Base-by-base conservation (phyloP, 2,329 filamentous ascomycete species). In the Pseudogymnoascus sp. region DNA sequence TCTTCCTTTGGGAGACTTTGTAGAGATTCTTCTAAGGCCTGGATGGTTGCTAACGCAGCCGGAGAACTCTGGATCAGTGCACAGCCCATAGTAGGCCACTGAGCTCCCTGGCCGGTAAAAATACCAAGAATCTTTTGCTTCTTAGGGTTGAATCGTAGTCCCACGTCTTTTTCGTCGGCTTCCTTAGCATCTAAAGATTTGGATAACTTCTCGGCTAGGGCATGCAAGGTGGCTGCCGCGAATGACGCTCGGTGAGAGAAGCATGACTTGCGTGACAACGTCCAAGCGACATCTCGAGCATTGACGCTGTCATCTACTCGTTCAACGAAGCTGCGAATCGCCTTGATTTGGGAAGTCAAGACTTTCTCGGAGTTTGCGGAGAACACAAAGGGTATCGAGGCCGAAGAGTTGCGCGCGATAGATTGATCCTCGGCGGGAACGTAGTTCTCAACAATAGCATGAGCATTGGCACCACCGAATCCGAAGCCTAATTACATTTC, bases 391-490 rank as follows among this genome's bases (percentile, higher is more conserved):
- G 64, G 61, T 16, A 62, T 31, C 10, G 63, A 16, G 16, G 40
- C 3, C 21, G 23, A 16, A 6, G 40, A 23, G 16, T 37, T 71
- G 35, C 72, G 69, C 62, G 68, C 68, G 3, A 79, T 73, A 2
- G 71, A 71, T 65, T 79, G 77, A 3, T 75, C 75, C 64, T 23
- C 23, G 44, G 47, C 10, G 0, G 31, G 21, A 79, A 80, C 21
- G 75, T 76, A 47, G 74, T 77, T 16, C 77, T 33, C 40, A 23
- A 31, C 16, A 25, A 79, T 73, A 2, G 73, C 72, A 65, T 80
- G 78, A 2, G 75, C 76, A 65, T 80, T 80, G 14, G 77, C 76
- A 16, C 78, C 78, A 5, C 78, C 78, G 25, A 77, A 79, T 0
- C 78, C 78, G 53, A 80, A 68, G 16, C 18, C 40, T 44, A 44